Base-by-base conservation (phyloP, 2,329 filamentous ascomycete species). In the Claviceps pazoutovae region DNA sequence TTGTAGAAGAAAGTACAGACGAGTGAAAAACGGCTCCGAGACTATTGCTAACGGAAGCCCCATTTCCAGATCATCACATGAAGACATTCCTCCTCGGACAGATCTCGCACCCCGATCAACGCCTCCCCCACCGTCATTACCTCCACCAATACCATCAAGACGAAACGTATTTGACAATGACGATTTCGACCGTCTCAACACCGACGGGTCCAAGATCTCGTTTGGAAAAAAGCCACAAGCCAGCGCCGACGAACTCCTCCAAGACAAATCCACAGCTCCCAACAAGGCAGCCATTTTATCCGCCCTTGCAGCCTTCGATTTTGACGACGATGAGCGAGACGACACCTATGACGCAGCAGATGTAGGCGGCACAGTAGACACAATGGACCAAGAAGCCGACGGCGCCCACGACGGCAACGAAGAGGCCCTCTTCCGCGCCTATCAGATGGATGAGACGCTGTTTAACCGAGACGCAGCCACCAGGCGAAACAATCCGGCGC, bases 311-410 rank as follows among this genome's bases (percentile, higher is more conserved):
- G 78, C 84, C 0, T 96, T 97, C 58, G 90, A 97, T 68, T 84
- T 84, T 0, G 91, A 97, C 60, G 93, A 97, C 58, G 93, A 98
- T 64, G 93, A 98, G 69, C 80, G 89, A 38, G 93, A 98, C 65
- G 93, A 98, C 65, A 97, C 91, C 0, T 98, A 98, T 63, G 93
- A 98, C 60, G 81, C 84, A 1, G 88, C 82, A 48, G 93, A 97
- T 62, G 88, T 97, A 2, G 93, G 93, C 38, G 90, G 91, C 21
- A 87, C 86, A 0, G 82, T 96, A 3, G 89, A 95, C 17, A 73
- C 78, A 5, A 74, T 80, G n/a, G 73, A 76, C 38, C 78, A 80
- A 49, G 74, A 78, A 53, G 68, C 68, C 1, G 72, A 76, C 52
- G 72, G 67, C 14, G 60, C 58, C 5, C 68, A 66, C 39, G 75